phyloP scores from a whole-genome alignment of 129 eudicot species.

The Arctium lappa region DNA sequence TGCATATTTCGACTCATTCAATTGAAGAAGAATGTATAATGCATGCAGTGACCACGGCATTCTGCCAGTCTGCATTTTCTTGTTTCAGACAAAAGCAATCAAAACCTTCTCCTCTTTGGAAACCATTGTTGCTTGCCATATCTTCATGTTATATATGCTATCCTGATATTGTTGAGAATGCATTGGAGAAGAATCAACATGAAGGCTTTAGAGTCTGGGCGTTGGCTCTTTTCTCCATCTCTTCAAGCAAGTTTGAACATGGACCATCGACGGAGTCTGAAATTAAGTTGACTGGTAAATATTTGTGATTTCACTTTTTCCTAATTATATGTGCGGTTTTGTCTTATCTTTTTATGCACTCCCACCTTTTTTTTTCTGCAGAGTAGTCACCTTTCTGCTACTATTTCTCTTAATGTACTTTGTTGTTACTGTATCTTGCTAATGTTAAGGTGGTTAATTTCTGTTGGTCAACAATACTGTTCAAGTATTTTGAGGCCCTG shows the following conservation, averaged over 20 bases:
- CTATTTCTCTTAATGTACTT: no score
- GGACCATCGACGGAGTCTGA: slow-evolving; percentile 56
- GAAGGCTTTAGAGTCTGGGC: slow-evolving; percentile 56
- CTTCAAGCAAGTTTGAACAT: slow-evolving; percentile 48
- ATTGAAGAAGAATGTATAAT: slow-evolving; percentile 44
- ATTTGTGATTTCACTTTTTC: slow-evolving; percentile 3
- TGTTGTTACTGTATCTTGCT: no score
- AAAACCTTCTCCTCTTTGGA: slow-evolving; percentile 63
- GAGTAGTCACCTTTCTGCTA: not conserved
- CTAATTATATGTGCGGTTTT: not conserved
- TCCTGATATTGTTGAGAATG: slow-evolving; percentile 51
- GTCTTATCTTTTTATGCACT: not conserved
- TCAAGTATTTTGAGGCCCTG: not conserved
- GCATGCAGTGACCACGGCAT: slow-evolving; percentile 40
- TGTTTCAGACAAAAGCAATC: slow-evolving; percentile 46
- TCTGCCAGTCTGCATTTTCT: slow-evolving; percentile 53
- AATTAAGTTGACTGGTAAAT: slow-evolving; percentile 58
- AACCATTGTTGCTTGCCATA: slow-evolving; percentile 64
- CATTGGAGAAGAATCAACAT: slow-evolving; percentile 47
- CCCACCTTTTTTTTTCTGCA: not conserved
- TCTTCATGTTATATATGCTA: slow-evolving; percentile 59
- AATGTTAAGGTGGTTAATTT: not conserved
- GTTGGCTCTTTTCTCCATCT: slow-evolving; percentile 44
- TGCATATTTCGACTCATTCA: slow-evolving; percentile 41
- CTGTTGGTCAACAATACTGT: not conserved